These are phyloP conservation scores for Phoenix dactylifera DNA, from an alignment of 176 grass and related monocot genomes.

Conservation along the genomic window DNA sequence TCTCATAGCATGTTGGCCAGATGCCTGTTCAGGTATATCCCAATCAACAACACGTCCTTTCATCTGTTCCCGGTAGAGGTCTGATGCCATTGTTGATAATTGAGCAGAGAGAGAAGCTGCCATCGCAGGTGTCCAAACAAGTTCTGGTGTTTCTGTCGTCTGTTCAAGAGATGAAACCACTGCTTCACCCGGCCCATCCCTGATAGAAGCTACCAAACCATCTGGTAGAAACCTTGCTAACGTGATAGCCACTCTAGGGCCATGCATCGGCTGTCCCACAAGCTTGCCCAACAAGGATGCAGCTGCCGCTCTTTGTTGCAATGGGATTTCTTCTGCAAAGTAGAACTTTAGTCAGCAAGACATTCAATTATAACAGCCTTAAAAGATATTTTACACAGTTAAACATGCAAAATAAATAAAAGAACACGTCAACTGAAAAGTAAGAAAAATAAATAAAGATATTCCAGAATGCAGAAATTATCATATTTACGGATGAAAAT, in stretches of 20 bases:
- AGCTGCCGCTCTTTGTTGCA: slow-evolving; percentile 88
- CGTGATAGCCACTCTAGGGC: slow-evolving; percentile 87
- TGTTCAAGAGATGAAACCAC: slow-evolving; percentile 80
- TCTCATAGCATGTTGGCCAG: slow-evolving; percentile 94
- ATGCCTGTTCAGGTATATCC: slow-evolving; percentile 97
- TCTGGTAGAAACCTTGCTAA: slow-evolving; percentile 91
- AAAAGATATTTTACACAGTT: background rate
- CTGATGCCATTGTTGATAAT: slow-evolving; percentile 79
- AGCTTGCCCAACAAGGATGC: slow-evolving; percentile 91
- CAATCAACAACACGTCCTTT: slow-evolving; percentile 94
- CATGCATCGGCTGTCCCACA: slow-evolving; percentile 97
- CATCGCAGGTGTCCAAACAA: slow-evolving; percentile 99
- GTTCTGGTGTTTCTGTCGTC: slow-evolving; percentile 98
- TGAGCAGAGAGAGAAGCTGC: slow-evolving; percentile 90
- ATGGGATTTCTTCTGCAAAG: slow-evolving; percentile 77
- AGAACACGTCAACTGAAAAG: slow-evolving; percentile 7
- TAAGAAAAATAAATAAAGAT: slow-evolving; percentile 7
- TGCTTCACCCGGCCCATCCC: slow-evolving; percentile 94
- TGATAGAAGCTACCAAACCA: slow-evolving; percentile 85
- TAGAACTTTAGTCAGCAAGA: slow-evolving; percentile 29
- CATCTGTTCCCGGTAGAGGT: slow-evolving; percentile 97
- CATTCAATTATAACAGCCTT: slow-evolving; percentile 4
- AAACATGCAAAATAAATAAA: background rate
- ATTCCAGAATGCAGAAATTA: too few relatives aligned
- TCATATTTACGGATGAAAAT: too few relatives aligned